A percentile compares a stretch with the other conserved stretches of the same genome.
These are phyloP conservation scores for Fagus crenata DNA, from an alignment of 306 rosid genomes.

Conservation along the genomic window DNA sequence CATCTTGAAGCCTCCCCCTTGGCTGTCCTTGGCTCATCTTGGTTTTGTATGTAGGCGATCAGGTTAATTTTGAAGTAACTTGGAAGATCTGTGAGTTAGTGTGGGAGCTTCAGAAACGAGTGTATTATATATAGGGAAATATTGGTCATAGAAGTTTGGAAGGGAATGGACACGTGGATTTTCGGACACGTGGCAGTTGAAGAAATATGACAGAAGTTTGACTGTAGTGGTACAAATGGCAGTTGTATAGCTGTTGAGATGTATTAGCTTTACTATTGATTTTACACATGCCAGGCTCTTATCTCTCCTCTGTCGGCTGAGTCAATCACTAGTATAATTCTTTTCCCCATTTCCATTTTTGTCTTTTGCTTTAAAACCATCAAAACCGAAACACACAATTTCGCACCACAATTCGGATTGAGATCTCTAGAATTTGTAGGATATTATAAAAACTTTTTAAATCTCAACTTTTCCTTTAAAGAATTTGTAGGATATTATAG, in stretches of 20 bases:
- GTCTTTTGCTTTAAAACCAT: too few species aligned
- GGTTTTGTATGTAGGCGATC: background rate
- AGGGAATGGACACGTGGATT: background rate
- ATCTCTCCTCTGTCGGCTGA: background rate
- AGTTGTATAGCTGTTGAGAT: background rate
- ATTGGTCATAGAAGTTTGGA: background rate
- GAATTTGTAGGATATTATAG: too few species aligned
- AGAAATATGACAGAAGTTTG: background rate
- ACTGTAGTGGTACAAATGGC: background rate
- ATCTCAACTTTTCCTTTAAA: too few species aligned
- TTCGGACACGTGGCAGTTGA: constrained; percentile 22
- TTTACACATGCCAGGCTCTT: background rate
- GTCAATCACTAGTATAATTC: background rate
- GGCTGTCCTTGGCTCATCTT: constrained; percentile 67
- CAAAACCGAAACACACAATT: too few species aligned
- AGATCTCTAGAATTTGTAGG: too few species aligned
- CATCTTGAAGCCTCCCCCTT: constrained; percentile 26
- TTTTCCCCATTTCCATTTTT: too few species aligned
- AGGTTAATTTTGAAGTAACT: background rate
- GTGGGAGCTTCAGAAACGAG: background rate
- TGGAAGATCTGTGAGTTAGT: background rate
- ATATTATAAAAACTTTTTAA: too few species aligned
- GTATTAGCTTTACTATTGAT: background rate
- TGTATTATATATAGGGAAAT: too few species aligned
- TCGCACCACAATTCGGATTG: too few species aligned